Evolutionary conservation across 192 early-diverging fungal genomes (phyloP).

Genomic region (Coemansia sp.): DNA sequence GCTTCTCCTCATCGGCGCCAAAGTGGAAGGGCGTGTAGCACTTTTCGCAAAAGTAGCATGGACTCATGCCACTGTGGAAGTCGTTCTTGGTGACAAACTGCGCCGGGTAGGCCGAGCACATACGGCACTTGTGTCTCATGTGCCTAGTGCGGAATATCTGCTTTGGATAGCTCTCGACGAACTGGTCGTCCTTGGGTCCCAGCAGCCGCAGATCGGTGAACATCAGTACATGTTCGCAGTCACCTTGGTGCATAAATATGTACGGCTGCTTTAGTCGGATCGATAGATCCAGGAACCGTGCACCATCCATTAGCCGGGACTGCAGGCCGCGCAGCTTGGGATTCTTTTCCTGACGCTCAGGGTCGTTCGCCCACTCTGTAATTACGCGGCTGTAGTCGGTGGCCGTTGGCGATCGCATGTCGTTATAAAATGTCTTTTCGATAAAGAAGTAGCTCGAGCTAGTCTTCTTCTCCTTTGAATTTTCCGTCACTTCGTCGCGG

Average conservation of each 20-base stretch:
- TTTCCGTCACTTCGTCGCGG: conserved; percentile 39
- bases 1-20: conserved; percentile 57
- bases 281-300: conserved; percentile 64
- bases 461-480: conserved; percentile 60
- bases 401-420: conserved; percentile 62
- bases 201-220: conserved; percentile 64
- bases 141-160: conserved; percentile 59
- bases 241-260: conserved; percentile 75
- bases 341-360: conserved; percentile 54
- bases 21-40: conserved; percentile 77
- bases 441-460: conserved; percentile 76
- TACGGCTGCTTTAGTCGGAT: conserved; percentile 70
- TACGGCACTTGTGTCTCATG: conserved; percentile 62
- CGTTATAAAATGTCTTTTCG: conserved; percentile 75
- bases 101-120: conserved; percentile 64
- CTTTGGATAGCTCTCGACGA: conserved; percentile 59
- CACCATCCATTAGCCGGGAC: conserved; percentile 63
- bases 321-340: conserved; percentile 56
- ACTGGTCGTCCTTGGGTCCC: conserved; percentile 59
- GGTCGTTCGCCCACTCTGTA: conserved; percentile 69
- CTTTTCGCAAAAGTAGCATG: conserved; percentile 70
- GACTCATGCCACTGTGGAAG: conserved; percentile 67
- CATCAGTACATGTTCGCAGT: conserved; percentile 76
- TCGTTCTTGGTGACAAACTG: conserved; percentile 73
- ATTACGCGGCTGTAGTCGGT: conserved; percentile 72